Conservation (phyloP, 805 yeast species). For the Barnettozyma sucrosica region DNA sequence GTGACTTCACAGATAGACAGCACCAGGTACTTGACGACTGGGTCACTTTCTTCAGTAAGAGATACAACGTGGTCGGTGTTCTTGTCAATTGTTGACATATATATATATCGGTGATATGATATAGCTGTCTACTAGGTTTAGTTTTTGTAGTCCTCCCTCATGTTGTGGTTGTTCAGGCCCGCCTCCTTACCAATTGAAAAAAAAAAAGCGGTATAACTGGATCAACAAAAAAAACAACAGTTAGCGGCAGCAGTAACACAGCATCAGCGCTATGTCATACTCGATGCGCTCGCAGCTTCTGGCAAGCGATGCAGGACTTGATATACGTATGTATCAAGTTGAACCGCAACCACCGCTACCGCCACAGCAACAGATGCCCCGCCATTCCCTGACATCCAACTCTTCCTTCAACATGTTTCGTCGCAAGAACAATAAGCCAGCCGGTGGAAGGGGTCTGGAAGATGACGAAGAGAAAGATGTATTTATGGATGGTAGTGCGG, state of each 20-base stretch:
- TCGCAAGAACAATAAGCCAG: background rate
- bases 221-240: background rate
- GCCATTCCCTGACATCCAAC: slow-evolving; percentile 1
- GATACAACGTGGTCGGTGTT: slow-evolving; percentile 12
- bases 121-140: no score
- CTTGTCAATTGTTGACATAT: background rate
- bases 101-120: no score
- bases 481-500: slow-evolving; percentile 27
- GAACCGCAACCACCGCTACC: slow-evolving; percentile 17
- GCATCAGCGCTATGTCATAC: slow-evolving; percentile 5
- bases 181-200: background rate
- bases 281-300: slow-evolving; percentile 9
- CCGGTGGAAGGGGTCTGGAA: slow-evolving; percentile 17
- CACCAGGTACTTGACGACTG: slow-evolving; percentile 63
- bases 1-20: slow-evolving; percentile 54
- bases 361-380: slow-evolving; percentile 13
- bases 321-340: slow-evolving; percentile 8
- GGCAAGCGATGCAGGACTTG: background rate
- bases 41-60: slow-evolving; percentile 56
- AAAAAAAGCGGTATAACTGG: background rate
- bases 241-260: background rate
- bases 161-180: no score
- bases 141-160: no score
- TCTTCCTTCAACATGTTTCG: slow-evolving; percentile 3
- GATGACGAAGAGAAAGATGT: slow-evolving; percentile 35